phyloP scores from a whole-genome alignment of 1,139 yeast genomes.

The Yamadazyma mexicana region DNA sequence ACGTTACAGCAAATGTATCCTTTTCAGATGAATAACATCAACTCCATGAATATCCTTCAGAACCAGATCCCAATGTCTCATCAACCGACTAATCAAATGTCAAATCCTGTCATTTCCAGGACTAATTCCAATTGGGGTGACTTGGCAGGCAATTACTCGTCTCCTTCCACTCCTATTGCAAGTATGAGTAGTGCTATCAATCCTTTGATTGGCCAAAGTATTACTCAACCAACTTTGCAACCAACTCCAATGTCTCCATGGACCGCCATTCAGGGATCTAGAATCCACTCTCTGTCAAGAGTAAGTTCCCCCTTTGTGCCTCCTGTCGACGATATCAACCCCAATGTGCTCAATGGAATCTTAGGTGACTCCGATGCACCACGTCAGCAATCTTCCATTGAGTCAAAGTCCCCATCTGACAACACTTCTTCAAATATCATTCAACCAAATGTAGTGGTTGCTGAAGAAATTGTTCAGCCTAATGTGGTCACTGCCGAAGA shows the following conservation, averaged over 20 bases:
- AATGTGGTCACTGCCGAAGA: conserved; percentile 9
- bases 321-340: conserved; percentile 13
- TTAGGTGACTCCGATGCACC: conserved; percentile 29
- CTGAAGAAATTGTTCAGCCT: conserved; percentile 11
- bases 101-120: conserved; percentile 36
- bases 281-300: conserved; percentile 36
- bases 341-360: conserved; percentile 12
- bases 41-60: conserved; percentile 21
- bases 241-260: conserved; percentile 48
- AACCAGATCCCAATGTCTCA: conserved; percentile 32
- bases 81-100: conserved; percentile 33
- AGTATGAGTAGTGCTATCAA: conserved; percentile 2
- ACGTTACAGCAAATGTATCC: conserved; percentile 7
- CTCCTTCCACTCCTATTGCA: conserved; percentile 32
- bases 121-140: conserved; percentile 44
- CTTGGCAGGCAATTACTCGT: conserved; percentile 21
- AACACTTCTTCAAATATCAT: not conserved
- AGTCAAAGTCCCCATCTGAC: conserved; percentile 8
- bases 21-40: conserved; percentile 9
- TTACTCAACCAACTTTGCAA: conserved; percentile 18
- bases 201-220: conserved; percentile 1
- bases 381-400: conserved; percentile 8
- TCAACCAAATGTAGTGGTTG: conserved; percentile 4
- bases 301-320: conserved; percentile 43
- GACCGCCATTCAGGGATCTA: conserved; percentile 19